Evolutionary conservation across 345 rosid genomes (phyloP), one percentile per base, ranked within the genome.

Genomic region (Raphanus raphanistrum): DNA sequence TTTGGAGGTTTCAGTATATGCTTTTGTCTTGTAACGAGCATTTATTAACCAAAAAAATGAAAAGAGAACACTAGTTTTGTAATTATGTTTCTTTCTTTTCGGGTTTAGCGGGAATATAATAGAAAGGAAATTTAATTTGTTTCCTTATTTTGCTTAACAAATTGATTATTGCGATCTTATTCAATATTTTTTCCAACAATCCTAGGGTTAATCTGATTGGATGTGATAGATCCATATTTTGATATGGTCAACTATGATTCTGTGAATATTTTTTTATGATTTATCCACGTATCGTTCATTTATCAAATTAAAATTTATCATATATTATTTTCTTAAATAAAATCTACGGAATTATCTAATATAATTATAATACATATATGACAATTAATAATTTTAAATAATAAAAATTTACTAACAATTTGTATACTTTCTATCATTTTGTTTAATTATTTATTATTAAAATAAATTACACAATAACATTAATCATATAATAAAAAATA

Each of bases 11-110:
- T 79, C 2, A 73, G 64, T 79, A 73, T 73, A 73, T 73, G 75
- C 63, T 79, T 79, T 79, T 73, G 78, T 73, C 75, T 73, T 68
- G 12, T 79, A 61, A 73, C 67, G 74, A 43, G n/a, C 7, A 73
- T 60, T 61, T 66, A 16, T 10, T 41, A 10, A 41, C 10, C 48
- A 10, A 10, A 41, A 41, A 10, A 11, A 11, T n/a, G 48, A 41
- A 11, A 41, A 41, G 13, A 10, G 48, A 41, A 41, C 10, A 41
- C 48, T 10, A 41, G 13, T 41, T 41, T 41, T 41, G 13, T 41
- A 41, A 41, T 41, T 41, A 41, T 41, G 48, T 41, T 41, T 41
- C 48, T 41, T 41, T 41, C 48, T 41, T 41, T 41, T 10, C 48
- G 48, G 48, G 48, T 33, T 33, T 33, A 33, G 36, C 7, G 1